Percentiles rank a stretch among this genome's conserved stretches.
phyloP scores from a whole-genome alignment of 2,329 filamentous ascomycete genomes.

The Raffaelea ambrosiae region DNA sequence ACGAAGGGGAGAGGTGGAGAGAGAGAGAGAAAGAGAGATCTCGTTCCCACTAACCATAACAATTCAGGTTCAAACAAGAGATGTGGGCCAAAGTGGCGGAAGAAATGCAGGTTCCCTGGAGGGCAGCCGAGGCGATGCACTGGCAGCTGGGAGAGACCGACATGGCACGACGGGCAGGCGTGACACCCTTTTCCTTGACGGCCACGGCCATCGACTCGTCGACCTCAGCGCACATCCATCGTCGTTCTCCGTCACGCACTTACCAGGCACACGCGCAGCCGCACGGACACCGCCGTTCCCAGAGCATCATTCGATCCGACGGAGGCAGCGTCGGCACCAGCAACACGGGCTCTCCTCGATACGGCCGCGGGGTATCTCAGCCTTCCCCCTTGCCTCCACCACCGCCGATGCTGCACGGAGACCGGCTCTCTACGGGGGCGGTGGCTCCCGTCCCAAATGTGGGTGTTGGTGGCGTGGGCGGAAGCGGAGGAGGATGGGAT shows the following conservation, averaged over 20 bases:
- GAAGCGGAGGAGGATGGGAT: too few species aligned
- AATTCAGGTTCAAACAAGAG: conserved; percentile 78
- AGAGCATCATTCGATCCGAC: neutral
- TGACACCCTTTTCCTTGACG: conserved; percentile 71
- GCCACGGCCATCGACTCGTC: conserved; percentile 34
- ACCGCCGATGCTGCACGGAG: conserved; percentile 10
- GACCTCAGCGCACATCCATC: conserved; percentile 16
- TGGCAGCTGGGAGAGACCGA: conserved; percentile 92
- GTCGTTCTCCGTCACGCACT: conserved; percentile 26
- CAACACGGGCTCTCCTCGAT: conserved; percentile 27
- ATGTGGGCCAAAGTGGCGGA: conserved; percentile 97
- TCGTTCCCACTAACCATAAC: conserved; percentile 2
- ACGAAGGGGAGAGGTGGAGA: neutral
- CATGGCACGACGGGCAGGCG: conserved; percentile 87
- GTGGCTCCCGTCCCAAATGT: conserved; percentile 9
- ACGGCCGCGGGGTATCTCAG: conserved; percentile 24
- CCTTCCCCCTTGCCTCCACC: conserved; percentile 7
- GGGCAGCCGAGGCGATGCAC: conserved; percentile 94
- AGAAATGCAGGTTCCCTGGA: conserved; percentile 92
- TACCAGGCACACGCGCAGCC: conserved; percentile 21
- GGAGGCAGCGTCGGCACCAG: conserved; percentile 26
- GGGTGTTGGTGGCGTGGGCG: neutral
- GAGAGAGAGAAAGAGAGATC: neutral
- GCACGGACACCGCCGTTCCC: conserved; percentile 31
- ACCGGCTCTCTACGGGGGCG: conserved; percentile 21